A percentile compares a stretch with the other conserved stretches of the same genome.
phyloP scores from a whole-genome alignment of 371 early-diverging fungal genomes.

The Batkoa obscura region DNA sequence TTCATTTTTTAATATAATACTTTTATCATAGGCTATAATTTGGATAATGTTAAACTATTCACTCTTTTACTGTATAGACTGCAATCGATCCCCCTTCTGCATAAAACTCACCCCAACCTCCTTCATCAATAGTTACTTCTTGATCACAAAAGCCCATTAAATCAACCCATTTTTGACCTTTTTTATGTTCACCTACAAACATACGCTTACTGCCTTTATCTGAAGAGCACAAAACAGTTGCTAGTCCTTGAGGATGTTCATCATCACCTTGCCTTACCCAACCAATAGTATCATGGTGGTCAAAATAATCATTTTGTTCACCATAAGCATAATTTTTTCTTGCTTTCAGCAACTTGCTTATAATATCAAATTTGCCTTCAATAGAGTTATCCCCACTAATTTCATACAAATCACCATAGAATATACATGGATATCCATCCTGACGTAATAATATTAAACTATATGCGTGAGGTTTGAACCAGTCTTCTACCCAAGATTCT shows the following conservation, averaged over 20 bases:
- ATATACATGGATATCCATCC: slow-evolving; percentile 15
- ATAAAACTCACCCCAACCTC: not conserved
- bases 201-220: slow-evolving; percentile 14
- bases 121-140: not conserved
- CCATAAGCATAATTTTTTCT: slow-evolving; percentile 18
- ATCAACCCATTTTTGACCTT: slow-evolving; percentile 17
- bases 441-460: slow-evolving; percentile 13
- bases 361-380: slow-evolving; percentile 11
- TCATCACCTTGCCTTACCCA: slow-evolving; percentile 16
- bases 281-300: slow-evolving; percentile 18
- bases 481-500: slow-evolving; percentile 13
- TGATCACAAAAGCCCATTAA: slow-evolving; percentile 10
- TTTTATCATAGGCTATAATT: too few relatives aligned
- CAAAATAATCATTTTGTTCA: slow-evolving; percentile 17
- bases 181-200: slow-evolving; percentile 13
- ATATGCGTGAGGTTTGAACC: slow-evolving; percentile 15
- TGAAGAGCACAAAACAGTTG: not conserved
- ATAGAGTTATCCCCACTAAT: slow-evolving; percentile 9
- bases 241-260: slow-evolving; percentile 3
- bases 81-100: not conserved
- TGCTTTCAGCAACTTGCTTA: slow-evolving; percentile 12
- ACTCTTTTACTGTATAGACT: too few relatives aligned
- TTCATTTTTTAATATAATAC: too few relatives aligned
- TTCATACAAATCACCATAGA: slow-evolving; percentile 15
- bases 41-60: too few relatives aligned